These are phyloP conservation scores for Mortierella sp. DNA, from an alignment of 371 early-diverging fungal genomes.

Conservation along the genomic window DNA sequence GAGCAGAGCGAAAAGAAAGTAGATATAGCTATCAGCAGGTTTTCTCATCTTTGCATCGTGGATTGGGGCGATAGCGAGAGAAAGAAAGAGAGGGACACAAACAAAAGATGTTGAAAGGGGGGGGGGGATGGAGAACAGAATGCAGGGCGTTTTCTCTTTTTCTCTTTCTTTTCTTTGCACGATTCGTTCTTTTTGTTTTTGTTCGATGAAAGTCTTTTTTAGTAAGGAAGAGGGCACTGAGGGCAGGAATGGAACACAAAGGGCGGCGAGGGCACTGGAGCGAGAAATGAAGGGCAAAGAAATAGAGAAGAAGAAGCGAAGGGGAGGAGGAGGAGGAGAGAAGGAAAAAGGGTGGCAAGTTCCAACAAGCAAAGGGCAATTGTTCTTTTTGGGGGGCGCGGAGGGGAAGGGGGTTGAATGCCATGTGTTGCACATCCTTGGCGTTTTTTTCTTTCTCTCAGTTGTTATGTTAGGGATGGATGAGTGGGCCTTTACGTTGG, in stretches of 20 bases:
- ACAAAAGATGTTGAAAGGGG: background rate
- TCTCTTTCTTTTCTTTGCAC: too few species aligned
- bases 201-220: background rate
- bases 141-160: background rate
- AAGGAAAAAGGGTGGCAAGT: too few species aligned
- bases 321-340: background rate
- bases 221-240: background rate
- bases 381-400: background rate
- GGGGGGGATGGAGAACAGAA: background rate
- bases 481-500: background rate
- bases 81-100: background rate
- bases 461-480: background rate
- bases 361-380: background rate
- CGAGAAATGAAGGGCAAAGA: background rate
- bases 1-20: conserved; percentile 19
- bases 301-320: background rate
- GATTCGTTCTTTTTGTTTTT: too few species aligned
- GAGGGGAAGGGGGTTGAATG: background rate
- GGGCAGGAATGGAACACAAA: background rate
- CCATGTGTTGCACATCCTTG: background rate
- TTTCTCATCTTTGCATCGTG: conserved; percentile 17
- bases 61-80: background rate
- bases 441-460: background rate
- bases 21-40: conserved; percentile 19
- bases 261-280: background rate